Conservation (phyloP, 2,329 filamentous ascomycete genomes). For the Pestalotiopsis fici region DNA sequence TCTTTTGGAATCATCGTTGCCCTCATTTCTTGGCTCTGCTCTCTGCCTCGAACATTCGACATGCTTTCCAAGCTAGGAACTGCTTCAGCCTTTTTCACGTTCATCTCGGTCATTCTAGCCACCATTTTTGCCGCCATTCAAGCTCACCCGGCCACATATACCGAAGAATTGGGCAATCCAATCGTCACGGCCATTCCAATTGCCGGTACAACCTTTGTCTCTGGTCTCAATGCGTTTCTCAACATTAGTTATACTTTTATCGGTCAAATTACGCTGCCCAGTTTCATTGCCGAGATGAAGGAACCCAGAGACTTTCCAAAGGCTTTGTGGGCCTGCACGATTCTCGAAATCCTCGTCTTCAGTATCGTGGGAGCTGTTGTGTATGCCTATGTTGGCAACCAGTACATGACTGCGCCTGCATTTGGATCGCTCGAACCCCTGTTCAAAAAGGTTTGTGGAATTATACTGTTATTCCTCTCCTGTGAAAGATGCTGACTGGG, state of each 20-base stretch:
- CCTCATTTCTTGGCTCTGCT: constrained; percentile 75
- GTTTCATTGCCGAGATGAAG: constrained; percentile 94
- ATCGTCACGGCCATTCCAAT: constrained; percentile 69
- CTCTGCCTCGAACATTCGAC: constrained; percentile 82
- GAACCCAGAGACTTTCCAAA: constrained; percentile 84
- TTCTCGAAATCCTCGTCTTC: constrained; percentile 85
- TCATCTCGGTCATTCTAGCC: constrained; percentile 83
- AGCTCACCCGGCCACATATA: constrained; percentile 69
- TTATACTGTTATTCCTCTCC: no score
- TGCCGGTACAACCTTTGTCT: constrained; percentile 75
- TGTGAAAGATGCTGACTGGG: no score
- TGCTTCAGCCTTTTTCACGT: constrained; percentile 82
- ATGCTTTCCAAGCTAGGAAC: constrained; percentile 79
- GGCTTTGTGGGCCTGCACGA: constrained; percentile 86
- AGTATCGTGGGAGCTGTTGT: constrained; percentile 78
- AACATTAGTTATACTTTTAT: constrained; percentile 98
- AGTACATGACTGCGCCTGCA: constrained; percentile 85
- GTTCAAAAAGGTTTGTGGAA: constrained; percentile 69
- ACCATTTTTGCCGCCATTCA: constrained; percentile 81
- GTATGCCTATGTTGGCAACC: constrained; percentile 85
- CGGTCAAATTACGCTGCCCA: constrained; percentile 89
- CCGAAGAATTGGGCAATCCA: constrained; percentile 59
- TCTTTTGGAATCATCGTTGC: constrained; percentile 75
- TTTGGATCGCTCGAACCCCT: constrained; percentile 80
- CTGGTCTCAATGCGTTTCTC: constrained; percentile 83